phyloP scores from a whole-genome alignment of 2,329 filamentous ascomycete genomes.

The Aspergillus pseudoviridinutans region DNA sequence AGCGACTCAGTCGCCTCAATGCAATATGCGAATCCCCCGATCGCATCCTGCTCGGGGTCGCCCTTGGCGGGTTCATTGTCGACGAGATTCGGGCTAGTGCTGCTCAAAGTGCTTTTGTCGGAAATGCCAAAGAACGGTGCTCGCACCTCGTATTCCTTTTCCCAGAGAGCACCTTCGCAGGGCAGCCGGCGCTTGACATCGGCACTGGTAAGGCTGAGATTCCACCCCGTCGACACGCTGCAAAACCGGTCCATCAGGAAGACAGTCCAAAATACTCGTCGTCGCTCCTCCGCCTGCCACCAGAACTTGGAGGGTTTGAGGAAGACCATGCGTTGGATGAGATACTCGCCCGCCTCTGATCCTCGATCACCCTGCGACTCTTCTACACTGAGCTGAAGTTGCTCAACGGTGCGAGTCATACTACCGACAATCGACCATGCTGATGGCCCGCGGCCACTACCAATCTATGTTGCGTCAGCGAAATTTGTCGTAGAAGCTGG shows the following conservation, averaged over 20 bases:
- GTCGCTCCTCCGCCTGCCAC: slow-evolving; percentile 32
- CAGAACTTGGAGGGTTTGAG: slow-evolving; percentile 26
- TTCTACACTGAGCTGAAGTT: no score
- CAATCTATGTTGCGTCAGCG: no score
- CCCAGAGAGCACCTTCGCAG: slow-evolving; percentile 33
- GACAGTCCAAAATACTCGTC: slow-evolving; percentile 36
- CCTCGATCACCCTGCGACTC: no score
- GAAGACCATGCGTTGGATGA: slow-evolving; percentile 37
- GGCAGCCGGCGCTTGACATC: slow-evolving; percentile 30
- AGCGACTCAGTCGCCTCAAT: slow-evolving; percentile 32
- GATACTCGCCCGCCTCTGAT: slow-evolving; percentile 12
- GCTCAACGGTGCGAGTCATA: no score
- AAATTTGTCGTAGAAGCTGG: no score
- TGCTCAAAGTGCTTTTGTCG: slow-evolving; percentile 19
- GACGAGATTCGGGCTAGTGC: no score
- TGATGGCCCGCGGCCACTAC: no score
- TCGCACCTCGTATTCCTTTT: slow-evolving; percentile 18
- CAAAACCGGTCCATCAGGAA: no score
- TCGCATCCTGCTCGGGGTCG: slow-evolving; percentile 9
- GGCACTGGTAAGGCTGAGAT: no score
- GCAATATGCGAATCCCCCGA: slow-evolving; percentile 19
- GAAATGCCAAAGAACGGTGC: slow-evolving; percentile 43
- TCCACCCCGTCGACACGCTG: no score
- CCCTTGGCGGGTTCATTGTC: background rate
- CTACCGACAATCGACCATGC: no score